Evolutionary conservation across 805 yeast species (phyloP).

Genomic region (Pichia pseudocactophila): DNA sequence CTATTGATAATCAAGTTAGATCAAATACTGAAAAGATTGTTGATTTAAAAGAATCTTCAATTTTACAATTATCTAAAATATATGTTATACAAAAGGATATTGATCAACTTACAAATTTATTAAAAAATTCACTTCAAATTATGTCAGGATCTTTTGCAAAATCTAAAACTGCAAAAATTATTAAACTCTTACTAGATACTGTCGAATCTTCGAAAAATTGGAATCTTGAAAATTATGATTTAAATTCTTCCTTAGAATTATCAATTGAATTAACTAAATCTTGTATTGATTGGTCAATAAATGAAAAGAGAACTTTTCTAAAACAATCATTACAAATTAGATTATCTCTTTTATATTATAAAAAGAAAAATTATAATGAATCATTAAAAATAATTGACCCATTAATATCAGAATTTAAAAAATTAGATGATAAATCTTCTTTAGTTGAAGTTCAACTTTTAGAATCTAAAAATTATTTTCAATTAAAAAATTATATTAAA

Average conservation of each 20-base stretch:
- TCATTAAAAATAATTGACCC: slow-evolving; percentile 65
- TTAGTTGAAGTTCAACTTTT: slow-evolving; percentile 91
- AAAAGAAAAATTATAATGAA: slow-evolving; percentile 53
- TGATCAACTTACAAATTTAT: slow-evolving; percentile 48
- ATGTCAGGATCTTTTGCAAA: slow-evolving; percentile 66
- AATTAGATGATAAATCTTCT: slow-evolving; percentile 90
- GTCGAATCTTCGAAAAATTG: slow-evolving; percentile 48
- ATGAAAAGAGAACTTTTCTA: slow-evolving; percentile 76
- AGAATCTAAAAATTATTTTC: slow-evolving; percentile 85
- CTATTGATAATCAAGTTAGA: slow-evolving; percentile 8
- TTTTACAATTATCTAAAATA: slow-evolving; percentile 66
- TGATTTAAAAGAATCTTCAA: slow-evolving; percentile 57
- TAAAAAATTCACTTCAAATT: slow-evolving; percentile 58
- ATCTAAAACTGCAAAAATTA: slow-evolving; percentile 89
- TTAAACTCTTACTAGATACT: slow-evolving; percentile 70
- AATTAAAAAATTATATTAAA: slow-evolving; percentile 83
- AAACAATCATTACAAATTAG: slow-evolving; percentile 84
- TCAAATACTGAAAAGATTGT: slow-evolving; percentile 32
- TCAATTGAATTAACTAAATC: slow-evolving; percentile 70
- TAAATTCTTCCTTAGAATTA: slow-evolving; percentile 43
- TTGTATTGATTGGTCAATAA: slow-evolving; percentile 79
- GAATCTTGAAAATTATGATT: neutral
- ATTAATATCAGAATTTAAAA: slow-evolving; percentile 77
- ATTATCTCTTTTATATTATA: slow-evolving; percentile 65
- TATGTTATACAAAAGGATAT: slow-evolving; percentile 45